Evolutionary conservation across 208 protist species (phyloP).

Genomic region (Acanthamoeba divionensis): DNA sequence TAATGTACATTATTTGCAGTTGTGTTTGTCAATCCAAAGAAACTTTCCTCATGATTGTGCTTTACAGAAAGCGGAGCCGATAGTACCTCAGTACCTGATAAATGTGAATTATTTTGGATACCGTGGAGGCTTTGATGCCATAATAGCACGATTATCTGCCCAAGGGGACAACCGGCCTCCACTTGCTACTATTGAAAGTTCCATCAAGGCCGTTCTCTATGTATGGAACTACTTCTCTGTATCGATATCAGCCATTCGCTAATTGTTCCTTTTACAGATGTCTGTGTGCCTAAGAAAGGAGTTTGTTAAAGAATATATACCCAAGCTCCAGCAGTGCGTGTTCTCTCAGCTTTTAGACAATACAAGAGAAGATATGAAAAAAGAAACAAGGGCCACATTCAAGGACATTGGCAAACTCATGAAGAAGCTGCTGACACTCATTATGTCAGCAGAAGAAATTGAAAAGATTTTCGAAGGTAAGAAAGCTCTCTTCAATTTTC

Average conservation of each 20-base stretch:
- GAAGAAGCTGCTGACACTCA: constrained; percentile 18
- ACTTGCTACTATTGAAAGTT: not conserved
- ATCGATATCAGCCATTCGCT: not conserved
- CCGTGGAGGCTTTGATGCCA: constrained; percentile 52
- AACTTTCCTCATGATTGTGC: not conserved
- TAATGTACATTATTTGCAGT: too few species aligned
- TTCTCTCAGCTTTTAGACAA: constrained; percentile 10
- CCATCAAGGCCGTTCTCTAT: not conserved
- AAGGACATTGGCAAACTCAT: constrained; percentile 47
- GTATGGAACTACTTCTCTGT: not conserved
- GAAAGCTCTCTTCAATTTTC: not conserved
- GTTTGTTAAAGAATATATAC: constrained; percentile 43
- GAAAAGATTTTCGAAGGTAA: constrained; percentile 43
- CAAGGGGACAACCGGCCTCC: constrained; percentile 14
- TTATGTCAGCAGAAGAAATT: constrained; percentile 31
- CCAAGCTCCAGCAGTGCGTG: not conserved
- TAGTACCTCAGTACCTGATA: constrained; percentile 40
- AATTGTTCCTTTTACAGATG: not conserved
- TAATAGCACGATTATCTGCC: not conserved
- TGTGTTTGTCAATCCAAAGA: too few species aligned
- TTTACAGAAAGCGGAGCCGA: constrained; percentile 29
- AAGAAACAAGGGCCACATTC: constrained; percentile 1
- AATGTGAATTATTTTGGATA: constrained; percentile 50
- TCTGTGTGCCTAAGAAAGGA: not conserved
- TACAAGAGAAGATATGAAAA: constrained; percentile 33